Evolutionary conservation across 441 rosid species (phyloP).

Genomic region (Dalechampia spathulata): DNA sequence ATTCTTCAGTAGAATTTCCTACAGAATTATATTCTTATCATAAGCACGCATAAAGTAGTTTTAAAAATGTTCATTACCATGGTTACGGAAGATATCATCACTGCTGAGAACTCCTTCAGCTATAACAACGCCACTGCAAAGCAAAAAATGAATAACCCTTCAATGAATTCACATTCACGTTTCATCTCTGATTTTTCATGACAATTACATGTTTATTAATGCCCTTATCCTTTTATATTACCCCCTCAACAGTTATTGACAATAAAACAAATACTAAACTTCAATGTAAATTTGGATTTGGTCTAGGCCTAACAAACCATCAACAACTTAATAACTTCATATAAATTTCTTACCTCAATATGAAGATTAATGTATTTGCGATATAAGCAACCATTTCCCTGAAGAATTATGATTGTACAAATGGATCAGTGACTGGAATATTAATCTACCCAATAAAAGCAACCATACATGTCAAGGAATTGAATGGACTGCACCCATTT

Average conservation of each 20-base stretch:
- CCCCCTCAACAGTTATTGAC: background rate
- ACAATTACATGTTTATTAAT: constrained; percentile 3
- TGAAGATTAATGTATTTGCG: constrained; percentile 87
- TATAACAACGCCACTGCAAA: constrained; percentile 86
- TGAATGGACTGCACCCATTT: no score
- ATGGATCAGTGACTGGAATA: constrained; percentile 2
- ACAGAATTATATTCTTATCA: background rate
- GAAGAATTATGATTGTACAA: constrained; percentile 15
- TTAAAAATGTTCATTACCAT: constrained; percentile 37
- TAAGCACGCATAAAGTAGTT: background rate
- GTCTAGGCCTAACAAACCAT: background rate
- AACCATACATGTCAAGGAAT: no score
- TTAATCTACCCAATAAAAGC: background rate
- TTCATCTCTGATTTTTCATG: background rate
- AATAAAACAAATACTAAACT: background rate
- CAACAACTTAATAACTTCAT: background rate
- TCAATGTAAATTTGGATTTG: background rate
- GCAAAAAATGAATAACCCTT: constrained; percentile 10
- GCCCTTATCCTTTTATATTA: background rate
- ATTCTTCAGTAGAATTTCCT: background rate
- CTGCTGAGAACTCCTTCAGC: constrained; percentile 67
- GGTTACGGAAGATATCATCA: constrained; percentile 29
- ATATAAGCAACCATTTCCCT: constrained; percentile 98
- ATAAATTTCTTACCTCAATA: constrained; percentile 56
- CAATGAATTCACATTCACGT: background rate